Base-by-base conservation (phyloP, 2,329 filamentous ascomycete species). In the Diaporthe sp. region DNA sequence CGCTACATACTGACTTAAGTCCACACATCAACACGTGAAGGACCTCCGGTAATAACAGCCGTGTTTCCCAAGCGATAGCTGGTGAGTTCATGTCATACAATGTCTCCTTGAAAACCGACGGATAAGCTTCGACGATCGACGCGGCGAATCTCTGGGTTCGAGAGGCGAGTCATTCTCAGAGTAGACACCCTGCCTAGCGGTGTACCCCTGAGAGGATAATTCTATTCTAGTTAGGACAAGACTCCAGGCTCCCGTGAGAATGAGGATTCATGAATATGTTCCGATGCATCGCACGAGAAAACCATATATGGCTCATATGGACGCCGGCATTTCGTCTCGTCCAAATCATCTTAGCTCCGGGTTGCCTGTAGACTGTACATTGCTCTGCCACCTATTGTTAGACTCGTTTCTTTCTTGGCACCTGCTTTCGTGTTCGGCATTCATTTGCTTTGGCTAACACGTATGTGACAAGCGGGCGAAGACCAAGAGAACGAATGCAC, bases 71-170 rank as follows among this genome's bases (percentile, higher is more conserved):
- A 39, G 17, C n/a, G 62, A n/a, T 19, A 22, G 12, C 3, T 22
- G 28, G 46, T 7, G 31, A 31, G 6, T 39, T 39, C 31, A 46
- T 10, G 31, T 13, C 25, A 46, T 65, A 13, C 17, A n/a, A 46
- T 5, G 15, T 46, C 2, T 12, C 15, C 31, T 15, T 44, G 17
- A 17, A 49, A 19, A 22, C 13, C 25, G 22, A 25, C 2, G 22
- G 22, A 28, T 25, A 68, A 68, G 65, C 65, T 68, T 68, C 46
- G 15, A 51, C 31, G 65, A 68, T 68, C 46, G 65, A 34, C 46
- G 25, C n/a, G 31, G 46, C 46, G 22, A 39, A 28, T 53, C 31
- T 53, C 62, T 65, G 15, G 4, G 46, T 17, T 39, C 49, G 46
- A 37, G 22, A 49, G 65, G 46, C 65, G 65, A 68, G 65, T 68